Evolutionary conservation across 2,329 filamentous ascomycete genomes (phyloP), one percentile per base, ranked within the genome.

Genomic region (Fusarium camptoceras): DNA sequence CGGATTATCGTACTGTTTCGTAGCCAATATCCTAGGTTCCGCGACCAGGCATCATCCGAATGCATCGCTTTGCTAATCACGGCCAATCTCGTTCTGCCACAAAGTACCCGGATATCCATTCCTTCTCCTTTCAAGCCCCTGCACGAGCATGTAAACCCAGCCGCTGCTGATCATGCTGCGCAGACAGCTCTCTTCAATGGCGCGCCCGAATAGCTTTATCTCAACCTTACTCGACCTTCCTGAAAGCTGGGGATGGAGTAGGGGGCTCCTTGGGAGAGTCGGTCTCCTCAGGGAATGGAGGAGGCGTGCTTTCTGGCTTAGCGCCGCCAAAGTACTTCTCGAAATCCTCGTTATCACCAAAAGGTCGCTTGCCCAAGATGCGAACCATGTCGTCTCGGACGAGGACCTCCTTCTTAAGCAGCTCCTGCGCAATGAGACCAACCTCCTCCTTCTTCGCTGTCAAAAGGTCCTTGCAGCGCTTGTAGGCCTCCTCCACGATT

Each of bases 401-500:
- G 24, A 99, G 87, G 75, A 98, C 91, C 83, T 99, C 96, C 87
- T 98, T 98, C 76, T 85, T 88, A 69, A 99, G 85, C 61, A 99
- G 84, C 82, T 99, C 96, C 84, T 99, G 94, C 0, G 96, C 96
- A 8, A 99, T 89, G 41, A 98, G 83, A 5, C 93, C 94, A 37
- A 99, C 87, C 82, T 98, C 93, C 75, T 87, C 86, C 85, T 97
- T 96, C 89, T 94, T 97, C 82, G 92, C 91, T 4, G 87, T 87
- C 54, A 99, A 85, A 27, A 99, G 88, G 47, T 93, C 89, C 76
- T 89, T 90, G 85, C 96, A 99, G 81, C 96, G 91, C 80, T 92
- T 89, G 85, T 99, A 97, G 2, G 96, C 96, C 78, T 96, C 89
- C 69, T 97, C 93, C 56, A 99, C 90, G 74, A 99, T 97, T 56